These are phyloP conservation scores for Pyrrhoderma lamaoense DNA, from an alignment of 1,284 basidiomycete genomes.

Conservation along the genomic window DNA sequence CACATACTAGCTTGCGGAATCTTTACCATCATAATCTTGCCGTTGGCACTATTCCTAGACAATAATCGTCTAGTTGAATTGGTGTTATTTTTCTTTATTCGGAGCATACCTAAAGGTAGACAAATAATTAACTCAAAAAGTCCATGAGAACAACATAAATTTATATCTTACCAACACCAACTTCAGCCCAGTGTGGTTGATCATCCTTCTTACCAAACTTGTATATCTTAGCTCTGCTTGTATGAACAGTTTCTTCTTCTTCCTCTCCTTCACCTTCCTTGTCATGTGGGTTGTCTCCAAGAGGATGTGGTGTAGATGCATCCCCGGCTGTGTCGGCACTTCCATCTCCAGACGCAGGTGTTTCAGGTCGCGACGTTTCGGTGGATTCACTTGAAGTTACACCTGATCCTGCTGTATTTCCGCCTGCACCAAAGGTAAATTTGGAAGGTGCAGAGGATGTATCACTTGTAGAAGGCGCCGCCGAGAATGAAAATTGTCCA, in stretches of 20 bases:
- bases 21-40: constrained; percentile 65
- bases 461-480: background rate
- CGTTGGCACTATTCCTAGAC: constrained; percentile 61
- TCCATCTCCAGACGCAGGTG: constrained; percentile 22
- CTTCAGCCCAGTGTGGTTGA: constrained; percentile 47
- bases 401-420: background rate
- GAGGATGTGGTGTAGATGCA: constrained; percentile 23
- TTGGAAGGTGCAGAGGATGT: background rate
- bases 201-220: constrained; percentile 45
- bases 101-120: constrained; percentile 44
- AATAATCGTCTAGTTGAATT: constrained; percentile 49
- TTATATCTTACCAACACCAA: constrained; percentile 46
- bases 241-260: constrained; percentile 64
- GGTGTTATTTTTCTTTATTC: constrained; percentile 64
- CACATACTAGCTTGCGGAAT: constrained; percentile 17
- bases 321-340: constrained; percentile 20
- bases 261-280: constrained; percentile 77
- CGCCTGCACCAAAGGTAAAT: constrained; percentile 1
- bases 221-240: constrained; percentile 57
- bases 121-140: background rate
- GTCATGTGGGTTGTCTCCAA: constrained; percentile 42
- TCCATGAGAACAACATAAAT: background rate
- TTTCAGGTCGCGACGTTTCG: constrained; percentile 7
- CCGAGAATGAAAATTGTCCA: constrained; percentile 8
- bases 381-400: background rate